Base-by-base conservation (phyloP, 345 rosid genomes). In the Carallia brachiata region DNA sequence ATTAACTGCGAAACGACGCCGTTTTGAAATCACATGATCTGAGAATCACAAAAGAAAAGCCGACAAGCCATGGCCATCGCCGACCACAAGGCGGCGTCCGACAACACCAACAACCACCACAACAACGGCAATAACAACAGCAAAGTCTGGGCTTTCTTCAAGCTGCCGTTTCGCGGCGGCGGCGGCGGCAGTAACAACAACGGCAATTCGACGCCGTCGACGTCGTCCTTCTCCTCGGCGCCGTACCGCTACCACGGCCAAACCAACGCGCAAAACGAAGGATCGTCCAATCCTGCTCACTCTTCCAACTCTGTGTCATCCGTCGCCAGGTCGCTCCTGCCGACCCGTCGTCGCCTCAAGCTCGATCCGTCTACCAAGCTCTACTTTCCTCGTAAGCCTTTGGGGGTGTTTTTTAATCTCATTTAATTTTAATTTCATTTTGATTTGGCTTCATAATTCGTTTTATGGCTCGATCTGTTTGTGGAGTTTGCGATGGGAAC, bases 291-390 rank as follows among this genome's bases (percentile, higher is more conserved):
- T 62, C 80, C n/a, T n/a, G 60, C 73, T 12, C 85, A 73, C 0
- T 80, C 84, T 66, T 65, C 85, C 57, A 83, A 67, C 73, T 88
- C 97, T 18, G 96, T 95, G 0, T 88, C 97, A 7, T 86, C 86
- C 5, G 97, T 95, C 4, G 99, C 97, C 1, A 89, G 85, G 79
- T 90, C 97, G 27, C 73, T 95, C 56, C 78, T 92, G 23, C 99
- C 92, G 4, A 70, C 83, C 0, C 87, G 93, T 30, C 89, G 92
- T 53, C 76, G 96, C 31, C 92, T 92, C 71, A 90, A 90, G 85
- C 98, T 95, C 66, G 99, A 95, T 85, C 98, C 98, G 3, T 63
- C 94, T 6, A 75, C 79, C 54, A 95, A 92, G 80, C 97, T 95
- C 69, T 90, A 88, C 68, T 92, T 95, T 65, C 97, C 98, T 47